Conservation (phyloP, 306 rosid species). For the Heteromeles arbutifolia region DNA sequence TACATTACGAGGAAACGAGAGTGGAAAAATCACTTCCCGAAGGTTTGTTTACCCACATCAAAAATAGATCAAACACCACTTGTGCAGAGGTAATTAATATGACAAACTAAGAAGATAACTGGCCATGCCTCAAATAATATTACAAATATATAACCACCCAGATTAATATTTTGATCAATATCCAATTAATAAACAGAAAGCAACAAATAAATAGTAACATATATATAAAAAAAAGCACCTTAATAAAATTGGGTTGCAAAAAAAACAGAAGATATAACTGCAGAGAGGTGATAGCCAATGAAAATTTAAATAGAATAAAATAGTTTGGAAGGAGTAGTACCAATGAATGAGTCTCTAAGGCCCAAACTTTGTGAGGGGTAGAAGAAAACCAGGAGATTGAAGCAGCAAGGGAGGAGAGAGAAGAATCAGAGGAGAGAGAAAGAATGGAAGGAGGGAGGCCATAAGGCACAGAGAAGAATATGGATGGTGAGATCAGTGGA, state of each 20-base stretch:
- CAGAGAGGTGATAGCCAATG: not conserved
- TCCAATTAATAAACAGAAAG: no score
- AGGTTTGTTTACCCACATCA: no score
- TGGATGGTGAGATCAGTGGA: not conserved
- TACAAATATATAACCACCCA: constrained; percentile 18
- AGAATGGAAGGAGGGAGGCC: constrained; percentile 20
- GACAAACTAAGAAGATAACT: not conserved
- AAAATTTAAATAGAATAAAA: not conserved
- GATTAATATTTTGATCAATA: constrained; percentile 4
- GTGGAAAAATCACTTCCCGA: no score
- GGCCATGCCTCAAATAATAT: not conserved
- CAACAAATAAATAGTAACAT: not conserved
- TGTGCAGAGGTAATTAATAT: not conserved
- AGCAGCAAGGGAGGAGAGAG: not conserved
- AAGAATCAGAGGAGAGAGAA: not conserved
- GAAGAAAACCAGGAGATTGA: constrained; percentile 1
- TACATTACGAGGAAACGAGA: no score
- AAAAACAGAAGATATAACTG: not conserved
- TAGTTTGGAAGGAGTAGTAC: constrained; percentile 9
- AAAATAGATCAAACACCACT: not conserved
- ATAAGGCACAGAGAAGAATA: constrained; percentile 20
- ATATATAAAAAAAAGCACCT: not conserved
- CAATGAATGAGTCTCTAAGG: constrained; percentile 19
- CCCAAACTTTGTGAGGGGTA: not conserved
- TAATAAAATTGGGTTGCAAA: not conserved